Conservation (phyloP, 2,329 filamentous ascomycete genomes). For the Sporothrix phasma region DNA sequence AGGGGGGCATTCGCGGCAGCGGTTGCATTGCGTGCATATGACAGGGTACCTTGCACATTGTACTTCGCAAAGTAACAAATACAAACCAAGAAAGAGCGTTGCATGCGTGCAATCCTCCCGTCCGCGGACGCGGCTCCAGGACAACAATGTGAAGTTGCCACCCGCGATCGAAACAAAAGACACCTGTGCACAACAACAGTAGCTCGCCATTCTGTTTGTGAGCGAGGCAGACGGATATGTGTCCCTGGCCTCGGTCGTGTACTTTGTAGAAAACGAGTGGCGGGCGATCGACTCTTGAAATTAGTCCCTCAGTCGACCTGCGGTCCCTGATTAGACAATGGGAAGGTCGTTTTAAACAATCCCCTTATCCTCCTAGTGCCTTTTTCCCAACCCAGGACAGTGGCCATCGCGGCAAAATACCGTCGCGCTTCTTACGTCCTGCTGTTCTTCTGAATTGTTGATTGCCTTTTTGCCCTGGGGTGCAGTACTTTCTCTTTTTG, state of each 20-base stretch:
- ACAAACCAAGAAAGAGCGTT: background rate
- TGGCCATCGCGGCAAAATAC: background rate
- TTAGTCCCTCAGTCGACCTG: no score
- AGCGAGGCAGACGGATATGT: no score
- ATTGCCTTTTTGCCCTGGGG: background rate
- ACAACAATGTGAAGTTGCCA: no score
- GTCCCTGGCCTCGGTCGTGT: background rate
- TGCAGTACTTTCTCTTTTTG: background rate
- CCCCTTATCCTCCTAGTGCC: background rate
- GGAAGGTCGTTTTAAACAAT: background rate
- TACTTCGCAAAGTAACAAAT: background rate
- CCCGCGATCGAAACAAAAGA: no score
- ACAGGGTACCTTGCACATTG: background rate
- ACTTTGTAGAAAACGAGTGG: background rate
- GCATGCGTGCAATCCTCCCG: background rate
- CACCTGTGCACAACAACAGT: no score
- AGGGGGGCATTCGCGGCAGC: background rate
- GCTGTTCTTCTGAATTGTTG: background rate
- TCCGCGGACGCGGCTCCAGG: background rate
- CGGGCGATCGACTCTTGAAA: background rate
- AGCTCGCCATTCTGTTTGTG: no score
- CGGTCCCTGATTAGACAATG: background rate
- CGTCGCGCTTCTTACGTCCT: background rate
- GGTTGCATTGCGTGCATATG: background rate
- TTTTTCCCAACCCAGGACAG: background rate